Evolutionary conservation across 495 filamentous ascomycete species (phyloP).

Genomic region (Aspergillus coremiiformis): DNA sequence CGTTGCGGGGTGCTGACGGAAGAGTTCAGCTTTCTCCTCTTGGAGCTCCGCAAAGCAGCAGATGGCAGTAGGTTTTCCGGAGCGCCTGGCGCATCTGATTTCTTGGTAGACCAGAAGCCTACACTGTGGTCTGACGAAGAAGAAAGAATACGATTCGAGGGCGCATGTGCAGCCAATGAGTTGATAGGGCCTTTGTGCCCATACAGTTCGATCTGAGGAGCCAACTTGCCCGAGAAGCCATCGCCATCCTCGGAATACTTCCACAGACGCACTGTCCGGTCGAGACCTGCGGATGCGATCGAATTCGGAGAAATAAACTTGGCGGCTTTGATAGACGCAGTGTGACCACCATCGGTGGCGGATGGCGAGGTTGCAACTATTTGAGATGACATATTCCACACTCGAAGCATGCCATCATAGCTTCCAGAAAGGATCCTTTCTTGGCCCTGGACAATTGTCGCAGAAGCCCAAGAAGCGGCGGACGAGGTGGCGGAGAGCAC

Average conservation of each 20-base stretch:
- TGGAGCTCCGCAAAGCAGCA: conserved; percentile 49
- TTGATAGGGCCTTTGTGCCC: conserved; percentile 73
- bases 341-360: conserved; percentile 60
- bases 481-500: conserved; percentile 61
- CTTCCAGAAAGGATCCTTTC: conserved; percentile 78
- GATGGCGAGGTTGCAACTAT: conserved; percentile 62
- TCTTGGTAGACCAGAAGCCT: conserved; percentile 76
- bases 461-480: conserved; percentile 51
- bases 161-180: conserved; percentile 66
- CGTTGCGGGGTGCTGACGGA: conserved; percentile 60
- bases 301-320: conserved; percentile 70
- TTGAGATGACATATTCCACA: conserved; percentile 85
- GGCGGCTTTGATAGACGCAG: conserved; percentile 65
- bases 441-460: conserved; percentile 38
- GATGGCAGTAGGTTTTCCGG: conserved; percentile 58
- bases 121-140: conserved; percentile 72
- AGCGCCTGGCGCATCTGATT: conserved; percentile 62
- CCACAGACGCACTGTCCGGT: conserved; percentile 81
- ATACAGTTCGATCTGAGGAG: conserved; percentile 75
- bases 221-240: conserved; percentile 53
- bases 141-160: conserved; percentile 70
- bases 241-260: conserved; percentile 65
- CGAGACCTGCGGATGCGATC: conserved; percentile 72
- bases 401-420: conserved; percentile 77
- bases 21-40: conserved; percentile 69